Base-by-base conservation (phyloP, 495 filamentous ascomycete genomes). In the Cercophora newfieldiana region DNA sequence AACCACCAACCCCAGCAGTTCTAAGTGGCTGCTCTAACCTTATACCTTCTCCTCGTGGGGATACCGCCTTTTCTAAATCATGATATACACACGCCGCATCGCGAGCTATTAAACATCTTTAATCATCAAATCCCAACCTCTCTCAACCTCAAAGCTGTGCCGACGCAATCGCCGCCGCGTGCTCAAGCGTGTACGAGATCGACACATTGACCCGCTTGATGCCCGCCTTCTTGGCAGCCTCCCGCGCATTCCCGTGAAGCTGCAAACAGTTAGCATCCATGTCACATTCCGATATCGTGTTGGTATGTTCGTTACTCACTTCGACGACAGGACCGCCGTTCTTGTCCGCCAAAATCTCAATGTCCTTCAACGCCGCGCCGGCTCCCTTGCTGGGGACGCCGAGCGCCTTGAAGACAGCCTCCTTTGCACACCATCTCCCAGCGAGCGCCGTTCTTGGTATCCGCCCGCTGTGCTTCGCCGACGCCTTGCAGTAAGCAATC, bases 321-420 rank as follows among this genome's bases (percentile, higher is more conserved):
- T 85, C 85, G 61, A 97, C 95, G 64, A 84, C 78, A 0, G 95
- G 95, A 47, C 88, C 92, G 28, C 96, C 95, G 25, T 86, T 90
- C 59, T 89, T 86, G 72, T 94, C 90, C 66, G 85, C 87, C 44
- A 83, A 76, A 66, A 99, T 93, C 83, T 99, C 95, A 79, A 99
- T 98, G 16, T 97, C 94, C 81, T 89, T 94, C 80, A 99, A 70
- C 19, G 90, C 84, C 59, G 95, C 94, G 66, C 96, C 95, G 14
- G 89, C 93, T 61, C 95, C 95, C 78, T 90, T 88, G 74, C 91
- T 86, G 68, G 84, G 76, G n/a, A 97, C 92, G 48, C 92, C 91
- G n/a, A 99, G 80, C 14, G 91, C 90, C 84, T 99, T 99, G 82
- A 99, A 99, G 4, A 99, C 93, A 4, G 94, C 95, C 81, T 99